Evolutionary conservation across 768 basidiomycete genomes (phyloP).

Genomic region (Hemileccinum rubropunctum): DNA sequence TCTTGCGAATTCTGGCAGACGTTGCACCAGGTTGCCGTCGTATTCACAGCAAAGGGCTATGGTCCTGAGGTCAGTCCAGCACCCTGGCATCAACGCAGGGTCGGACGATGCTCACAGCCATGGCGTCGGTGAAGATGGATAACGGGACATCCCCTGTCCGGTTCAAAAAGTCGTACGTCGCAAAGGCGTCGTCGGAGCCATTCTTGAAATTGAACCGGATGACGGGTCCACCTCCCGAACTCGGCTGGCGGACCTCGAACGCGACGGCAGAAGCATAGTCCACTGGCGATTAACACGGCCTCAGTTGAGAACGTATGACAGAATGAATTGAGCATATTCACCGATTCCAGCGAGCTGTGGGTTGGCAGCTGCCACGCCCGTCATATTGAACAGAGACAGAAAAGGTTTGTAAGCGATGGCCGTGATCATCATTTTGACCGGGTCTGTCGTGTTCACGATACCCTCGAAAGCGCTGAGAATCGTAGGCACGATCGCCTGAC

Average conservation of each 20-base stretch:
- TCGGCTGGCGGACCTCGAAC: constrained; percentile 56
- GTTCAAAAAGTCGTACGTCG: constrained; percentile 46
- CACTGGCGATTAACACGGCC: constrained; percentile 35
- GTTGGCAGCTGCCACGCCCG: constrained; percentile 47
- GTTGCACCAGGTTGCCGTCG: constrained; percentile 56
- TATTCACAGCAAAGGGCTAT: constrained; percentile 50
- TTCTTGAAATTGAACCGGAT: constrained; percentile 71
- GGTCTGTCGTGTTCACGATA: constrained; percentile 49
- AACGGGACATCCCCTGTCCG: constrained; percentile 51
- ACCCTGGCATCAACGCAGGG: too few species aligned
- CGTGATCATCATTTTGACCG: constrained; percentile 56
- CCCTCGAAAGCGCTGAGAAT: constrained; percentile 52
- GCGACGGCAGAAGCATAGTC: constrained; percentile 58
- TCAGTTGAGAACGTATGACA: background rate
- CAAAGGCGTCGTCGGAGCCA: constrained; percentile 51
- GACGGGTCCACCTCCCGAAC: constrained; percentile 44
- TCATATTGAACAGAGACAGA: constrained; percentile 76
- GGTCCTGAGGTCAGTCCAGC: background rate
- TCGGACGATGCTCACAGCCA: constrained; percentile 30
- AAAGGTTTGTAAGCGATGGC: constrained; percentile 78
- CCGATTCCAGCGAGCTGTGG: constrained; percentile 60
- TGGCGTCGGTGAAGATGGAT: constrained; percentile 44
- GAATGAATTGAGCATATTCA: constrained; percentile 18
- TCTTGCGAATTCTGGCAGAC: constrained; percentile 55
- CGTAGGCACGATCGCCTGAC: constrained; percentile 58